Evolutionary conservation across 768 basidiomycete species (phyloP).

Genomic region (Podaxis carcinomalis): DNA sequence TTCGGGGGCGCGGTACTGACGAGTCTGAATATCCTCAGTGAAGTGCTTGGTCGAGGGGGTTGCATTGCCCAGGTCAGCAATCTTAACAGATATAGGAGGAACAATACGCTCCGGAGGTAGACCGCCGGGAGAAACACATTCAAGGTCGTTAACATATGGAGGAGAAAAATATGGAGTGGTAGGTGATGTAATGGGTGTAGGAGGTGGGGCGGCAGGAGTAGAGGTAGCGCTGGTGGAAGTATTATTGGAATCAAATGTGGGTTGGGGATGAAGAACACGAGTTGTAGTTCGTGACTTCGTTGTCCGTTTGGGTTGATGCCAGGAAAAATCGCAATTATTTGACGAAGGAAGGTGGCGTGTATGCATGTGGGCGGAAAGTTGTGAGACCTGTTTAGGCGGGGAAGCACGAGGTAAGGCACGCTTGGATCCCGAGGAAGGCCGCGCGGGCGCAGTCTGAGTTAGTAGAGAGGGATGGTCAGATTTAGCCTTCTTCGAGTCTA

Average conservation of each 20-base stretch:
- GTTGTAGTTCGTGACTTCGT: constrained; percentile 16
- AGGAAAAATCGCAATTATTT: constrained; percentile 18
- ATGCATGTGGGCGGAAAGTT: constrained; percentile 38
- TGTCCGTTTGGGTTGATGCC: constrained; percentile 5
- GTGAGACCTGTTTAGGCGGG: constrained; percentile 36
- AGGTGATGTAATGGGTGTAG: constrained; percentile 31
- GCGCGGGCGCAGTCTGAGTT: constrained; percentile 57
- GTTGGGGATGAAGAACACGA: constrained; percentile 15
- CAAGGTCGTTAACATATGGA: constrained; percentile 8
- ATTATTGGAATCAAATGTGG: constrained; percentile 13
- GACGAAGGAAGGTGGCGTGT: constrained; percentile 24
- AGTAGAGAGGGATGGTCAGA: constrained; percentile 47
- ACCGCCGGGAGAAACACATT: neutral
- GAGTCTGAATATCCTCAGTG: constrained; percentile 95
- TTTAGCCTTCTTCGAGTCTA: constrained; percentile 14
- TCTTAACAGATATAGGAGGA: constrained; percentile 77
- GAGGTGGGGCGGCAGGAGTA: constrained; percentile 28
- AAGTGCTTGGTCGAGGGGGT: constrained; percentile 88
- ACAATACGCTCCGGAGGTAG: constrained; percentile 8
- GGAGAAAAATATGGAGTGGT: constrained; percentile 15
- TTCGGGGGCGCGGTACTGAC: constrained; percentile 93
- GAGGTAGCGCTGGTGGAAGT: constrained; percentile 14
- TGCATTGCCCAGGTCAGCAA: constrained; percentile 92
- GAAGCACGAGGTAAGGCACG: constrained; percentile 26
- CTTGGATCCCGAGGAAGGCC: constrained; percentile 20